Percentiles rank a stretch among this genome's conserved stretches.
Evolutionary conservation across 163 green algal genomes (phyloP).

Genomic region (Chloromonas sp.): DNA sequence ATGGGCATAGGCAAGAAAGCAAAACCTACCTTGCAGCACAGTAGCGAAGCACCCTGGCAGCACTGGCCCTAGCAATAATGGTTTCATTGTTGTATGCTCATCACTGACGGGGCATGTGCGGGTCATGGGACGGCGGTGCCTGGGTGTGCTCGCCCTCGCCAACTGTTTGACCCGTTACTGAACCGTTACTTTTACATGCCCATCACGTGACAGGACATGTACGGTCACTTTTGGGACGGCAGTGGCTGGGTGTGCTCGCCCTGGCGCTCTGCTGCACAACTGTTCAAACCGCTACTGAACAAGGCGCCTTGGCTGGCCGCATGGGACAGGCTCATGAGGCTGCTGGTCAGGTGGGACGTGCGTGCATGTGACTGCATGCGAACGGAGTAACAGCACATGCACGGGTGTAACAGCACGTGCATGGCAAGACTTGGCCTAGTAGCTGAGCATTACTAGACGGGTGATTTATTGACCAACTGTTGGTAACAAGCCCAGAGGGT

Average conservation of each 20-base stretch:
- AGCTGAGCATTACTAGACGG: too few relatives aligned
- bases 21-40: too few relatives aligned
- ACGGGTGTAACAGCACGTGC: too few relatives aligned
- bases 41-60: too few relatives aligned
- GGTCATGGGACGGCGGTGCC: constrained; percentile 16
- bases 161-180: constrained; percentile 25
- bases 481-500: too few relatives aligned
- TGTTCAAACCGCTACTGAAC: constrained; percentile 26
- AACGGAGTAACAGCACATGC: background rate
- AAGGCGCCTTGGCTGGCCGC: constrained; percentile 33
- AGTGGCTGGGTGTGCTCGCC: constrained; percentile 8
- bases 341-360: constrained; percentile 27
- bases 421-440: too few relatives aligned
- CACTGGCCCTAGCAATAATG: too few relatives aligned
- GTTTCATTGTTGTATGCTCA: too few relatives aligned
- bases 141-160: constrained; percentile 17
- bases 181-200: background rate
- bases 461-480: too few relatives aligned
- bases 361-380: constrained; percentile 1
- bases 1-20: too few relatives aligned
- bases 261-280: constrained; percentile 15
- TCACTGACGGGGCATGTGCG: constrained; percentile 24
- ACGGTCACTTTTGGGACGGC: constrained; percentile 29
- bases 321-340: constrained; percentile 38
- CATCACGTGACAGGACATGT: constrained; percentile 20